Evolutionary conservation across 345 rosid genomes (phyloP), one percentile per base, ranked within the genome.

Genomic region (Pistacia vera): DNA sequence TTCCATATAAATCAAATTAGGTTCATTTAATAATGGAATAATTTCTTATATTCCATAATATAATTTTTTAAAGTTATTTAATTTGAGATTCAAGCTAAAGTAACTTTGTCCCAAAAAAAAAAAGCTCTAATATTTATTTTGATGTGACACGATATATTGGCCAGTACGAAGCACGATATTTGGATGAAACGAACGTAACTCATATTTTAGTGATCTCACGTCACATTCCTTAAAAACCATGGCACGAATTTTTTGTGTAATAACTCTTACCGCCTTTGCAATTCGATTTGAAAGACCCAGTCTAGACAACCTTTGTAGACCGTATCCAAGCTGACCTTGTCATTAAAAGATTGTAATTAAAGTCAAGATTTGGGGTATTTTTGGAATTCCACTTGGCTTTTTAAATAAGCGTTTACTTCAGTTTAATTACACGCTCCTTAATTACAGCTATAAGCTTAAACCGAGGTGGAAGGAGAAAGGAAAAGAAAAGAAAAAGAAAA

Each of bases 251-350:
- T 58, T 16, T 61, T 1, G 9, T 20, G 9, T 6, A 11, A 0
- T 16, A 51, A 44, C 41, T 14, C 16, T n/a, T 9, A 36, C 73
- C 77, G 78, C 80, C n/a, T 14, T 61, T 2, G 61, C 48, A 52
- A 60, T 74, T 77, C 62, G 41, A 44, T 71, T 61, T 67, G 81
- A 18, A 67, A 75, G 71, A 63, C 63, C 75, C 78, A 54, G 25
- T 25, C 25, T 25, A 25, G 80, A 80, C 88, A 69, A 30, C 38
- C 35, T 71, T 58, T 5, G 78, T 38, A 16, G 82, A 85, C 84
- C 73, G 18, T 16, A 54, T 54, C 63, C 14, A 38, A 4, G 64
- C 44, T 56, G 82, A 69, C 84, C 68, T 4, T 52, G 73, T 63
- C 65, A 41, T 36, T 13, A 65, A 66, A 14, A 18, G 18, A 0